Base-by-base conservation (phyloP, 805 yeast genomes). In the Kodamaea sagamina region DNA sequence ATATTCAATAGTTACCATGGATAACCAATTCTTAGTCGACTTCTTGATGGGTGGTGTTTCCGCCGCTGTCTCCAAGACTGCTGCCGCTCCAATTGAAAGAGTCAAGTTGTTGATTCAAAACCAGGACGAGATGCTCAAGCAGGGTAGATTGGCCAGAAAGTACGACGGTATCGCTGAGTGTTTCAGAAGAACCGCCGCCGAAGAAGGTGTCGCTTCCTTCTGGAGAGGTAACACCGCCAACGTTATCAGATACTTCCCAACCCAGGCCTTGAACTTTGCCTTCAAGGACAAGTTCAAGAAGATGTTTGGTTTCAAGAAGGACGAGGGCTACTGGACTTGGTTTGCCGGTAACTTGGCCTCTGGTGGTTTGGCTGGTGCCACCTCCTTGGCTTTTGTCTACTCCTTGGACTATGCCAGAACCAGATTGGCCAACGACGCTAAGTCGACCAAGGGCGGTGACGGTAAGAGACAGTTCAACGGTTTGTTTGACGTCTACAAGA, bases 211-310 rank as follows among this genome's bases (percentile, higher is more conserved):
- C 53, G 79, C 75, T 57, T 76, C 97, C 53, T 89, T 89, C 92
- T 89, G 97, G 97, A 86, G 97, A 86, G 97, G 97, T 82, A 89
- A 89, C 90, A 90, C 97, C 57, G 97, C 97, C 65, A 89, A 89
- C 77, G 97, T 89, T 71, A 84, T 89, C 79, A 87, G 97, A 81
- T 89, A 90, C 84, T 89, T 89, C 95, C 97, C 97, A 74, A 90
- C 97, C 72, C 97, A 89, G 79, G 97, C 97, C 63, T 82, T 89
- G 70, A 89, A 89, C 86, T 90, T 89, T 66, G 97, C 97, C 65
- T 90, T 89, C 92, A 90, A 89, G 81, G 97, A 90, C 74, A 86
- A 88, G 78, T 87, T 90, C 79, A 89, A 89, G 84, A 81, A 82
- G 63, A 74, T 89, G 84, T 89, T 89, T 71, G 96, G 96, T 77